Percentiles rank a stretch among this genome's conserved stretches.
Evolutionary conservation across 108 stramenopile genomes (phyloP).

Genomic region (Stephanodiscus triporus): DNA sequence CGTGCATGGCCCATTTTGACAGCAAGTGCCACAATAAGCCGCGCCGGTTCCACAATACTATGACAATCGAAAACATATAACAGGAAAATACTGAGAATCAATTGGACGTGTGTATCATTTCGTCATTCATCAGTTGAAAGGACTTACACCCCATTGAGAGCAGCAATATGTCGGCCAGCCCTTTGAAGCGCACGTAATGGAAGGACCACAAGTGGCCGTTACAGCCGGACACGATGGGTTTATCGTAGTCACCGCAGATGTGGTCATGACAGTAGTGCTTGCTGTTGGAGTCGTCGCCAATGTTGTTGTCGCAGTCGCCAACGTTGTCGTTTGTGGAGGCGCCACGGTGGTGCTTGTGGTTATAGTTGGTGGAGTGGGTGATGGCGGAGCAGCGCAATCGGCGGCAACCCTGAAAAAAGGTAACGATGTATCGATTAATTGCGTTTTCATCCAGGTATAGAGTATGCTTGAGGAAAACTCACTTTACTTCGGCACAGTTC

Average conservation of each 20-base stretch:
- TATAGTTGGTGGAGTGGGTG: background rate
- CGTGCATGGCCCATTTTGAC: slow-evolving; percentile 31
- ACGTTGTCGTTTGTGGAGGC: background rate
- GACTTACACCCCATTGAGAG: slow-evolving; percentile 13
- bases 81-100: too few relatives aligned
- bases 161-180: background rate
- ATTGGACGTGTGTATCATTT: too few relatives aligned
- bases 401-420: background rate
- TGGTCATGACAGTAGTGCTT: background rate
- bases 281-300: background rate
- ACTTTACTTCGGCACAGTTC: slow-evolving; percentile 27
- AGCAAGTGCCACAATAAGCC: slow-evolving; percentile 15
- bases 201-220: background rate
- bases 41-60: background rate
- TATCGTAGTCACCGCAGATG: background rate
- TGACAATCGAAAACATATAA: too few relatives aligned
- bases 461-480: background rate
- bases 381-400: slow-evolving; percentile 1
- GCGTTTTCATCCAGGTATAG: too few relatives aligned
- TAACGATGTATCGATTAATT: too few relatives aligned
- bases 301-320: too few relatives aligned
- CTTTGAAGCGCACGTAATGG: background rate
- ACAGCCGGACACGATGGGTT: background rate
- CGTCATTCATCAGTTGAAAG: background rate
- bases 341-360: slow-evolving; percentile 1